Evolutionary conservation across 352 stramenopile genomes (phyloP).

Genomic region (Phytophthora ramorum): DNA sequence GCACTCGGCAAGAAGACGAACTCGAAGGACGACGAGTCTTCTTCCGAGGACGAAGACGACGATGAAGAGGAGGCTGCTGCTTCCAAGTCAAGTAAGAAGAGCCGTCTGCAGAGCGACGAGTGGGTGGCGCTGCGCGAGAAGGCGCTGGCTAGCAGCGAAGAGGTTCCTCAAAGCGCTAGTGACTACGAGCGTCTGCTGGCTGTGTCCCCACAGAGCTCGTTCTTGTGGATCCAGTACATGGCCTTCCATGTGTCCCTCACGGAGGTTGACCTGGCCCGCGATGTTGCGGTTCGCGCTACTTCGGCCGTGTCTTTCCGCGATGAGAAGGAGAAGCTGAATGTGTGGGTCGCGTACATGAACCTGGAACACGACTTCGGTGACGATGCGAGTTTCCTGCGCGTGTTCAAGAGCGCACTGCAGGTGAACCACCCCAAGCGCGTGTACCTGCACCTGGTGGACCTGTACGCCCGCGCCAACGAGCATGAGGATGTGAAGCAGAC

Average conservation of each 20-base stretch:
- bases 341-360: conserved; percentile 96
- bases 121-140: conserved; percentile 95
- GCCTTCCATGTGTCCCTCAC: conserved; percentile 96
- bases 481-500: conserved; percentile 74
- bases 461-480: conserved; percentile 85
- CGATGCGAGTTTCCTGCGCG: conserved; percentile 87
- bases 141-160: conserved; percentile 92
- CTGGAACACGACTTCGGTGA: conserved; percentile 97
- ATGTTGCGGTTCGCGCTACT: conserved; percentile 93
- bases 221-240: conserved; percentile 98
- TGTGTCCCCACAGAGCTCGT: conserved; percentile 94
- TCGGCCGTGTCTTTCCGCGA: conserved; percentile 95
- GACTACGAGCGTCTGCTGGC: conserved; percentile 97
- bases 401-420: conserved; percentile 92
- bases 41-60: conserved; percentile 57
- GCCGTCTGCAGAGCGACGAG: conserved; percentile 92
- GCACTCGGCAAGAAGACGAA: conserved; percentile 62
- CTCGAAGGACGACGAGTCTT: conserved; percentile 56
- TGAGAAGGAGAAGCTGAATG: conserved; percentile 97
- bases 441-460: conserved; percentile 94
- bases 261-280: conserved; percentile 92
- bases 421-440: conserved; percentile 97
- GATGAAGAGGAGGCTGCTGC: conserved; percentile 60
- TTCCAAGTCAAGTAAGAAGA: conserved; percentile 90
- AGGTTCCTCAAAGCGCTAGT: conserved; percentile 91